phyloP scores from a whole-genome alignment of 306 rosid species.

The Medicago ruthenica region DNA sequence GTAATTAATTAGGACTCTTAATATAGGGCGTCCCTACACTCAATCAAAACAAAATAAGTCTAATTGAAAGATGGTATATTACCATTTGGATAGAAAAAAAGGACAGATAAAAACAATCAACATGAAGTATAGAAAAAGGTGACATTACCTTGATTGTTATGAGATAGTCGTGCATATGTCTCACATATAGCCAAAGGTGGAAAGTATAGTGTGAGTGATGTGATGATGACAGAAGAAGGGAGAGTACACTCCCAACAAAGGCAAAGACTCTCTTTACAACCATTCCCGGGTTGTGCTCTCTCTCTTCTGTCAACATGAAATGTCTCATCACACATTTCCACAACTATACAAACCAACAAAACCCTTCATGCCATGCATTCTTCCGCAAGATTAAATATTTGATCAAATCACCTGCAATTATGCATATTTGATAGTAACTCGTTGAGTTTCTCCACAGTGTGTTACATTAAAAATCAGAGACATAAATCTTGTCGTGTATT shows the following conservation, averaged over 20 bases:
- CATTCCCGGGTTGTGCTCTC: conserved; percentile 83
- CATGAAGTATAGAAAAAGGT: background rate
- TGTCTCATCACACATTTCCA: conserved; percentile 27
- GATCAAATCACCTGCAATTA: background rate
- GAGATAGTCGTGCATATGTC: background rate
- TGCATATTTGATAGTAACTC: background rate
- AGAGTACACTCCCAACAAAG: conserved; percentile 83
- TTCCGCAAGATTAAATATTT: background rate
- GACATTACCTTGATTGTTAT: conserved; percentile 23
- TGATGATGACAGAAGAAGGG: conserved; percentile 78
- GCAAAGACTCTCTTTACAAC: conserved; percentile 52
- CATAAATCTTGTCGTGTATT: too few species aligned
- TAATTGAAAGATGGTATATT: background rate
- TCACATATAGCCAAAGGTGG: background rate
- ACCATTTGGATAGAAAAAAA: background rate
- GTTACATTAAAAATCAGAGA: too few species aligned
- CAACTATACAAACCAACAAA: background rate
- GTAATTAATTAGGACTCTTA: background rate
- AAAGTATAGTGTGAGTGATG: background rate
- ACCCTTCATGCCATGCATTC: conserved; percentile 27
- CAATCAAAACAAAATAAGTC: background rate
- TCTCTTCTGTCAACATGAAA: conserved; percentile 94
- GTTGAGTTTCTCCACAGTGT: background rate
- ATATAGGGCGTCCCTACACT: background rate
- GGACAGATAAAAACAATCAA: background rate